phyloP scores from a whole-genome alignment of 2,329 filamentous ascomycete species.

The Hypoxylon sp. region DNA sequence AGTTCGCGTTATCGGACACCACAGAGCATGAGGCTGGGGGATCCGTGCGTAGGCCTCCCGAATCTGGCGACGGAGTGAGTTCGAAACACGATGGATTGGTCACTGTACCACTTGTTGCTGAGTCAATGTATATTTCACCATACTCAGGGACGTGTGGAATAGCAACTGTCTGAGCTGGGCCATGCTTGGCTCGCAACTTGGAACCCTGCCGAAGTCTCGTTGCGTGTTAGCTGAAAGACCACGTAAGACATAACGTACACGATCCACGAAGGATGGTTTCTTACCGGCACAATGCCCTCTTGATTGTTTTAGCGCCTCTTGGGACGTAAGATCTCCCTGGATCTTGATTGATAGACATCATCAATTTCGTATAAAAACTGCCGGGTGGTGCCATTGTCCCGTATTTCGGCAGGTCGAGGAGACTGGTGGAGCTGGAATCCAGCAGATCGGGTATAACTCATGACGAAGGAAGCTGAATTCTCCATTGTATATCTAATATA shows the following conservation, averaged over 20 bases:
- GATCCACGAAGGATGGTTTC: not conserved
- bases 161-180: not conserved
- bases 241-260: conserved; percentile 7
- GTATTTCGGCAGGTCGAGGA: not conserved
- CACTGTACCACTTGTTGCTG: not conserved
- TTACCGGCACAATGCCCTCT: not conserved
- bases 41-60: not conserved
- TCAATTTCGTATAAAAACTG: not conserved
- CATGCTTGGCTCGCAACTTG: conserved; percentile 3
- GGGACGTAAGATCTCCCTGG: not conserved
- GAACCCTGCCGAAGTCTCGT: not conserved
- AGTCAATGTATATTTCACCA: not conserved
- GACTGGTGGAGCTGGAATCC: not conserved
- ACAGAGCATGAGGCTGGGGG: not conserved
- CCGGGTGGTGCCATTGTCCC: not conserved
- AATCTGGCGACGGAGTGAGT: not conserved
- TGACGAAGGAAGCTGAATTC: conserved; percentile 4
- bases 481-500: conserved; percentile 18
- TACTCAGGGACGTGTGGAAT: not conserved
- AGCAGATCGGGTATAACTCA: conserved; percentile 1
- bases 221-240: conserved; percentile 1
- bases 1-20: not conserved
- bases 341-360: not conserved
- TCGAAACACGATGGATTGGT: not conserved
- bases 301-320: not conserved